phyloP scores from a whole-genome alignment of 2,329 filamentous ascomycete species.

The Colletotrichum sp. region DNA sequence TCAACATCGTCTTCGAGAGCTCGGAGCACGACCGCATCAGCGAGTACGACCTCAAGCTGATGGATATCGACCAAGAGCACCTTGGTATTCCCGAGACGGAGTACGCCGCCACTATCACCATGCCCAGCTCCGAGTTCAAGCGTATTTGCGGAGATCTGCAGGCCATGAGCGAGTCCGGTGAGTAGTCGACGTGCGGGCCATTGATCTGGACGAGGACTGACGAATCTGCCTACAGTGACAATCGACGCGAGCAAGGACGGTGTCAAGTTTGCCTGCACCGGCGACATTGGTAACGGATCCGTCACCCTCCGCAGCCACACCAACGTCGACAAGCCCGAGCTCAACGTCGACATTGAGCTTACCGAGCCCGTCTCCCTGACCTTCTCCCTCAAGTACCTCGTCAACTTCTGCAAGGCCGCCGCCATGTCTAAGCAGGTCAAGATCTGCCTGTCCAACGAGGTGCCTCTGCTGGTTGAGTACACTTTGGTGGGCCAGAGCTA shows the following conservation, averaged over 20 bases:
- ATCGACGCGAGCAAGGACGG: conserved; percentile 98
- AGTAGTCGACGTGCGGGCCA: conserved; percentile 33
- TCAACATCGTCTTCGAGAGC: conserved; percentile 97
- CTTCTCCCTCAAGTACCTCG: conserved; percentile 98
- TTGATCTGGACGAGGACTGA: not conserved
- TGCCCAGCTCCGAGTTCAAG: conserved; percentile 91
- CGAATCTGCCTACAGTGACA: conserved; percentile 64
- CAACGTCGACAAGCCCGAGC: conserved; percentile 86
- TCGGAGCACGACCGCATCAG: conserved; percentile 86
- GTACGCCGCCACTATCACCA: conserved; percentile 87
- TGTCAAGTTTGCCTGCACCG: conserved; percentile 90
- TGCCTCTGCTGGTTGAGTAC: conserved; percentile 96
- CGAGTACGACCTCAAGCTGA: conserved; percentile 99
- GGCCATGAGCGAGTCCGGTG: conserved; percentile 94
- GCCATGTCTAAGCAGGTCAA: conserved; percentile 82
- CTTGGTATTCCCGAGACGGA: conserved; percentile 99
- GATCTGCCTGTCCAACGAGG: conserved; percentile 94
- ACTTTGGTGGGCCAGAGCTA: conserved; percentile 81
- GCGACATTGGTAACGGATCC: conserved; percentile 94
- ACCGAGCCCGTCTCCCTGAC: conserved; percentile 92
- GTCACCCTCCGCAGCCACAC: conserved; percentile 90
- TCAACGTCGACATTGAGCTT: conserved; percentile 88
- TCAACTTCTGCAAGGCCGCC: conserved; percentile 99
- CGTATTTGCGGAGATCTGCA: conserved; percentile 93
- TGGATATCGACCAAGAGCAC: conserved; percentile 99